Evolutionary conservation across 768 basidiomycete species (phyloP), one percentile per base, ranked within the genome.

Genomic region (Clitopilus passeckerianus): DNA sequence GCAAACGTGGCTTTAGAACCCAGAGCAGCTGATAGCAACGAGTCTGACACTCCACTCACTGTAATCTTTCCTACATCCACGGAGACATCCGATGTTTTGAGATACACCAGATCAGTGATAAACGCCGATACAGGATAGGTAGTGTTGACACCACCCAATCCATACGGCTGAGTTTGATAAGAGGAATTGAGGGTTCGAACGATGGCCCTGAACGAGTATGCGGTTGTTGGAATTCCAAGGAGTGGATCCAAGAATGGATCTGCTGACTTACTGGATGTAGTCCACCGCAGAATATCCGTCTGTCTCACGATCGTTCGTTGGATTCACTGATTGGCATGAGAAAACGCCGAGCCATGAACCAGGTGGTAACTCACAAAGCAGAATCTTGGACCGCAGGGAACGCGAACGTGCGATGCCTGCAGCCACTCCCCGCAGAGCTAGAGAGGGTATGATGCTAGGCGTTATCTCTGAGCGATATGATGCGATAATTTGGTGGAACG

Each of bases 231-330:
- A 57, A 10, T 8, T 10, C 27, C 27, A 30, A 30, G 27, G 27
- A 30, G 27, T 58, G 18, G 18, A 23, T 43, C 55, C 41, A 15
- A 23, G 35, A 54, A n/a, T 6, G 27, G 50, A 24, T 18, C 22
- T 22, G 56, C 5, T 24, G 27, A 65, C 78, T 65, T 65, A 92
- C 90, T 74, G 77, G 65, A 98, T 83, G 68, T 96, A 96, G 73
- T 95, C 90, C 2, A 82, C 78, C 0, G 93, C 95, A 5, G 81
- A 84, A 69, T 95, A 96, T 6, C 86, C 89, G 24, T 86, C 82
- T 0, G 95, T 97, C 72, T 98, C 95, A 58, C 95, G 80, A 67
- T 98, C 95, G 66, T 96, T 97, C 63, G 79, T 81, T 12, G 84
- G 77, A 68, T 97, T 98, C 59, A 98, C 95, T 96, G 64, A 12